Evolutionary conservation across 2,329 filamentous ascomycete genomes (phyloP), one percentile per base, ranked within the genome.

Genomic region (Metarhizium album): DNA sequence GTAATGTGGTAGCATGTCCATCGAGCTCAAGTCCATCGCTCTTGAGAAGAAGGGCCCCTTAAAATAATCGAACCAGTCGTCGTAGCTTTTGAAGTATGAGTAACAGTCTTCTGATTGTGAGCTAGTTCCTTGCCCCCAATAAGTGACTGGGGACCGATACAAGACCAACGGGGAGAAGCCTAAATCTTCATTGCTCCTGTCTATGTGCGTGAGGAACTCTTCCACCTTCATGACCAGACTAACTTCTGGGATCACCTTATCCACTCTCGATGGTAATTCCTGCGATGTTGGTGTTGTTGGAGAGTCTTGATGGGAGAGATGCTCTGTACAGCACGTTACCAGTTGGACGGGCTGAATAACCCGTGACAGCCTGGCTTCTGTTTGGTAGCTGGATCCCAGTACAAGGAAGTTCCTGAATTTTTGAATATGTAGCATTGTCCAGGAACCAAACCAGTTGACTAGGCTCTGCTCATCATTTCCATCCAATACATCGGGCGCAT

Each of bases 361-460:
- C 16, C 55, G 61, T 38, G 55, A 58, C 54, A 64, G 49, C 31
- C 60, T 60, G 14, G 18, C 46, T 16, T 47, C 18, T 13, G 54
- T 53, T 8, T 56, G 48, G 11, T 55, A 47, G 23, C 58, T 58
- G 1, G 78, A 78, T 3, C 79, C 80, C 4, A 83, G 50, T 2
- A 84, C 74, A 18, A 68, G 65, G 55, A 83, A 83, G 37, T 71
- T 74, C 31, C 78, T 73, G 57, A 73, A 78, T 40, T 65, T 63
- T 51, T 80, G 73, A 35, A 79, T 58, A 29, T 74, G 72, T 50
- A 62, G 53, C 31, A 70, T 65, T 1, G 78, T 69, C 80, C 80
- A 84, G 62, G 70, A 76, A 1, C 75, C 78, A 60, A 82, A 84
- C 75, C 78, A 83, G 54, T 82, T 79, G 9, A 83, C 72, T 27